Base-by-base conservation (phyloP, 2,329 filamentous ascomycete species). In the Amesomyces nigricolor region DNA sequence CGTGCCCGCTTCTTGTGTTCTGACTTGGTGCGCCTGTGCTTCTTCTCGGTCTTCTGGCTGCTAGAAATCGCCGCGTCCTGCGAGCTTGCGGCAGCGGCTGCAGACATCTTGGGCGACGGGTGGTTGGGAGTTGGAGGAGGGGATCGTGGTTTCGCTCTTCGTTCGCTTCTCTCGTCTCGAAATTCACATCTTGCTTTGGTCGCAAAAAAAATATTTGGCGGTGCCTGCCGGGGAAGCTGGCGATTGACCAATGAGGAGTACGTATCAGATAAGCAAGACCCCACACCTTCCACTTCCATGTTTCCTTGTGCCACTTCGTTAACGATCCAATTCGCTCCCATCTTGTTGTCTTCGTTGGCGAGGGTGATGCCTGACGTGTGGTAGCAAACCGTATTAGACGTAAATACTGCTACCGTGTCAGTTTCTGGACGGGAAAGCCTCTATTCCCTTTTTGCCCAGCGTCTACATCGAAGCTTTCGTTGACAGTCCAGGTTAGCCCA, bases 1-100 rank as follows among this genome's bases (percentile, higher is more conserved):
- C 75, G 67, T 6, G 69, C 65, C 43, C 75, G 72, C 68, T 78
- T 78, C 45, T 75, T 62, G 57, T 58, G 56, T 22, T 63, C 61
- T 5, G 60, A 61, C 50, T 64, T 62, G 11, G 61, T 56, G 26
- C 58, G 53, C 48, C 63, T 65, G 58, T 64, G 63, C 59, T 73
- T 73, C 64, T 74, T 74, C 6, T 74, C 72, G 22, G 67, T 57
- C 59, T 68, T 73, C 22, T 51, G 51, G 38, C 53, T 58, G 50
- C 30, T 51, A 10, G 54, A 37, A 10, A 52, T 50, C 17, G 35
- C 35, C 42, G 49, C 56, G 30, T 45, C 32, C 16, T 52, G 56
- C 46, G 56, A 48, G 38, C 30, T 43, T 35, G 54, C 58, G 29
- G 32, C 52, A 14, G 51, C 51, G n/a, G 58, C 26, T 35, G 60